Base-by-base conservation (phyloP, 805 yeast species). In the Nakazawaea anatomiae region DNA sequence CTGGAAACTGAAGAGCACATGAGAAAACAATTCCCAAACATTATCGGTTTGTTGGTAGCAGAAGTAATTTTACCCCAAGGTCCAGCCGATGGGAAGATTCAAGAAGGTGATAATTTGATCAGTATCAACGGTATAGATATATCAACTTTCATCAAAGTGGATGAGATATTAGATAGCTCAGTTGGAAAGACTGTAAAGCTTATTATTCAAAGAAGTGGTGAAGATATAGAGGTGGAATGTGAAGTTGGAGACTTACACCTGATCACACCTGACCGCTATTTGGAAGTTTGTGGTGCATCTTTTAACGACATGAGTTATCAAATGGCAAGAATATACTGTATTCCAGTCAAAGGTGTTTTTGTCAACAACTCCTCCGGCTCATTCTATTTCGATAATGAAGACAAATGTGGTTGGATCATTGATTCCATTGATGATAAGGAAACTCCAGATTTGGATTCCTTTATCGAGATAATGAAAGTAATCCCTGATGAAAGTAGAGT, bases 271-370 rank as follows among this genome's bases (percentile, higher is more conserved):
- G 79, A 77, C 60, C 74, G 90, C 56, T 89, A 80, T 63, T 82
- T 91, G 4, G 85, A 84, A 50, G 92, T 87, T 6, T 85, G 87
- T 46, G 97, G 97, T 50, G 96, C 95, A 1, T 79, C 89, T 0
- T 89, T 90, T 68, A 89, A 90, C 62, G 84, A 87, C 48, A 68
- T 91, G 57, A 85, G 95, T 47, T 91, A 91, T 64, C 97, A 91
- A 67, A 74, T 90, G 69, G 97, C 97, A 2, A 78, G 96, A 60
- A 77, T 83, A 46, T 89, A 82, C 61, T 88, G 91, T 34, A 77
- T 90, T 32, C 94, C 96, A 0, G 94, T 87, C 1, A 77, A 72
- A 56, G 97, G 97, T 39, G 96, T 91, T 1, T 89, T 80, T 62
- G 75, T 88, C 40, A 84, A 85, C 57, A 80, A 85, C 58, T 88